Evolutionary conservation across 257 asterid species (phyloP).

Genomic region (Verbena officinalis): DNA sequence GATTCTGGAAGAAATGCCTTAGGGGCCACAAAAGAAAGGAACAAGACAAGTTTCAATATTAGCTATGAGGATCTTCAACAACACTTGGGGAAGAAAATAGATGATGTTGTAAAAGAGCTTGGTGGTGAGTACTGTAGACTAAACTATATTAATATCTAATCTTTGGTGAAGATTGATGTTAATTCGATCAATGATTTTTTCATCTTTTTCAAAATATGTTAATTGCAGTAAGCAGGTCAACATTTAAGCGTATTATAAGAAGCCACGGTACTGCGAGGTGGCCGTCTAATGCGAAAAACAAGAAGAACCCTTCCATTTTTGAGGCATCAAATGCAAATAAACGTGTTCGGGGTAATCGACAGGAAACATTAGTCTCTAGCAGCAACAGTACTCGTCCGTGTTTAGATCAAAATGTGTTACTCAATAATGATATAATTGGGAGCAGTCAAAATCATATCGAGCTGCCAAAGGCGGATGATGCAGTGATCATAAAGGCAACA

Average conservation of each 20-base stretch:
- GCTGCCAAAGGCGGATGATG: neutral
- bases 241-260: slow-evolving; percentile 32
- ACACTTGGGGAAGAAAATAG: slow-evolving; percentile 26
- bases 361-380: no score
- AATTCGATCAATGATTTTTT: no score
- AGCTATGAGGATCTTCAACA: slow-evolving; percentile 24
- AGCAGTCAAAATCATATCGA: neutral
- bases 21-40: no score
- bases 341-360: no score
- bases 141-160: no score
- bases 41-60: neutral
- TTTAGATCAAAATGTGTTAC: neutral
- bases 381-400: no score
- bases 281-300: neutral
- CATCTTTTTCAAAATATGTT: neutral
- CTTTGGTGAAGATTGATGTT: neutral
- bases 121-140: slow-evolving; percentile 13
- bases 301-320: no score
- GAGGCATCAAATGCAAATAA: no score
- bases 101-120: slow-evolving; percentile 24
- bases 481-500: slow-evolving; percentile 18
- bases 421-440: neutral
- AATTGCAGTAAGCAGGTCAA: slow-evolving; percentile 32
- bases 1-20: no score
- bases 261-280: neutral